Percentiles rank a stretch among this genome's conserved stretches.
phyloP scores from a whole-genome alignment of 495 filamentous ascomycete species.

The Penicillium nucicola region DNA sequence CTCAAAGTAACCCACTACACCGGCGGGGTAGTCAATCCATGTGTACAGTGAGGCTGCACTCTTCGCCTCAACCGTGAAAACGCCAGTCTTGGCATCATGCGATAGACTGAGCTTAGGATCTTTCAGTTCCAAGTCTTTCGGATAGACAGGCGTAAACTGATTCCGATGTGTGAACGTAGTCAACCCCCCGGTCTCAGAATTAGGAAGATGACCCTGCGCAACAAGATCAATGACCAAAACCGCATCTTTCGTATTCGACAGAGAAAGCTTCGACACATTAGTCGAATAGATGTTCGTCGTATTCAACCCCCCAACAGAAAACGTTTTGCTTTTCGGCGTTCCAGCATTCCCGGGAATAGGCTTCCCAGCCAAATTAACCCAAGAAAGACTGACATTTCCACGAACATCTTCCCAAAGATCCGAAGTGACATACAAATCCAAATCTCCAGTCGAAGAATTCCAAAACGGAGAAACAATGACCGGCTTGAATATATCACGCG shows the following conservation, averaged over 20 bases:
- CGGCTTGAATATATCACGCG: constrained; percentile 58
- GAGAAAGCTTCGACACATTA: constrained; percentile 33
- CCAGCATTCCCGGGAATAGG: constrained; percentile 28
- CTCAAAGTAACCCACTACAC: constrained; percentile 57
- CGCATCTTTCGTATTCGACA: constrained; percentile 39
- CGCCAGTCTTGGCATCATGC: constrained; percentile 30
- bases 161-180: constrained; percentile 55
- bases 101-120: constrained; percentile 53
- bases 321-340: constrained; percentile 29
- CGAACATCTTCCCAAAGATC: constrained; percentile 38
- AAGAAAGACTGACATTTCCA: constrained; percentile 36
- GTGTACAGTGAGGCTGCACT: constrained; percentile 61
- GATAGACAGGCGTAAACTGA: constrained; percentile 51
- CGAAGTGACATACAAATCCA: constrained; percentile 57
- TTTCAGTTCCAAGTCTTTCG: constrained; percentile 50
- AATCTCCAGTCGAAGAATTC: constrained; percentile 50
- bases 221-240: constrained; percentile 55
- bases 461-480: constrained; percentile 62
- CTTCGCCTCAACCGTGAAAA: constrained; percentile 57
- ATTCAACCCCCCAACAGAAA: constrained; percentile 60
- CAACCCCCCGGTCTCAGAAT: constrained; percentile 31
- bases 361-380: constrained; percentile 40
- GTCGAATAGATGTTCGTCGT: constrained; percentile 51
- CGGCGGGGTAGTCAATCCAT: constrained; percentile 61
- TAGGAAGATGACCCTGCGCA: constrained; percentile 52